These are phyloP conservation scores for Rauvolfia tetraphylla DNA, from an alignment of 257 asterid species.

Conservation along the genomic window DNA sequence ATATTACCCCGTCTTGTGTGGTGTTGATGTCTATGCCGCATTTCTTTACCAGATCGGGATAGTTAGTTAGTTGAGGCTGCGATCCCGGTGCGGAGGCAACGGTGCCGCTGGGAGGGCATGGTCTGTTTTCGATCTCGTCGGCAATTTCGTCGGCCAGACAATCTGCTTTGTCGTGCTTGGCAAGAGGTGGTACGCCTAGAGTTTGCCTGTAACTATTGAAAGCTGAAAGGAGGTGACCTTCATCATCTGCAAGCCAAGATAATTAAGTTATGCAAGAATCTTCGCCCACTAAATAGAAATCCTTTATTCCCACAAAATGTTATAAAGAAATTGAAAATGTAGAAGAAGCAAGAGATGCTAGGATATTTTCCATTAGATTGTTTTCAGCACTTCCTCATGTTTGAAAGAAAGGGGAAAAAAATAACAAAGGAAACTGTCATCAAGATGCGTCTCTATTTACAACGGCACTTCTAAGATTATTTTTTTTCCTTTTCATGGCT, in stretches of 20 bases:
- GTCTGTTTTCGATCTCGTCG: constrained; percentile 39
- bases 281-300: too few species aligned
- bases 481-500: too few species aligned
- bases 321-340: too few species aligned
- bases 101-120: constrained; percentile 33
- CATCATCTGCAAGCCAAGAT: constrained; percentile 42
- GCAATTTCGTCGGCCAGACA: constrained; percentile 62
- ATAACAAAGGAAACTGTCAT: too few species aligned
- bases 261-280: too few species aligned
- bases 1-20: constrained; percentile 52
- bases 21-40: constrained; percentile 55
- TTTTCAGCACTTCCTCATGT: too few species aligned
- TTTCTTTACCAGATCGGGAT: constrained; percentile 40
- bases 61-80: constrained; percentile 32
- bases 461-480: too few species aligned
- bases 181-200: constrained; percentile 28
- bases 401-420: too few species aligned
- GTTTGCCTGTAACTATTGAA: constrained; percentile 70
- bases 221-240: constrained; percentile 53
- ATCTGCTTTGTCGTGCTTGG: constrained; percentile 57
- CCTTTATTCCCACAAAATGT: too few species aligned
- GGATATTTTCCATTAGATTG: too few species aligned
- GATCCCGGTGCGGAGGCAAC: constrained; percentile 17
- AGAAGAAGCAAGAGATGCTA: too few species aligned
- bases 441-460: too few species aligned